phyloP scores from a whole-genome alignment of 768 basidiomycete genomes.

The Agaricus blazei region DNA sequence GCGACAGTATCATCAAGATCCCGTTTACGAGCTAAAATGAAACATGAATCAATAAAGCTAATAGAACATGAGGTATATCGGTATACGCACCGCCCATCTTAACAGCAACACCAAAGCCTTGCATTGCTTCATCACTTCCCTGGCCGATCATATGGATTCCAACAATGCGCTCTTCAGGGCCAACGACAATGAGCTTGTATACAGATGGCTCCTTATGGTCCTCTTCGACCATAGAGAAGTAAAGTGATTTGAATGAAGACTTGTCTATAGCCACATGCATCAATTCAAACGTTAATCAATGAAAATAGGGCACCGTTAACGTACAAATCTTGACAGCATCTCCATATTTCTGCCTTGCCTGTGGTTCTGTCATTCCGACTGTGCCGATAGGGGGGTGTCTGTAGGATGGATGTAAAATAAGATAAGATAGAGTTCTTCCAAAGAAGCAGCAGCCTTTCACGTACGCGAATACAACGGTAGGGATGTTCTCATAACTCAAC shows the following conservation, averaged over 20 bases:
- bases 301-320: constrained; percentile 21
- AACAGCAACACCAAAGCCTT: constrained; percentile 95
- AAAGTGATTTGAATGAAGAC: constrained; percentile 76
- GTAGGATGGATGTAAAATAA: constrained; percentile 5
- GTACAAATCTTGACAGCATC: constrained; percentile 87
- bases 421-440: neutral
- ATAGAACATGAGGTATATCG: neutral
- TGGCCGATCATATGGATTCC: constrained; percentile 90
- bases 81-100: constrained; percentile 74
- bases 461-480: constrained; percentile 95
- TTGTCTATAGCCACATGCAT: constrained; percentile 46
- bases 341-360: constrained; percentile 86
- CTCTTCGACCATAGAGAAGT: constrained; percentile 88
- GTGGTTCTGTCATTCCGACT: constrained; percentile 89
- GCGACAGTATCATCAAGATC: constrained; percentile 88
- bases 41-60: constrained; percentile 1
- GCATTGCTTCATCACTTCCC: constrained; percentile 91
- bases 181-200: constrained; percentile 86
- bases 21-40: constrained; percentile 55
- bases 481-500: constrained; percentile 83
- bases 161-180: constrained; percentile 92
- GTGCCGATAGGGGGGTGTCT: constrained; percentile 96
- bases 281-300: neutral
- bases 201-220: constrained; percentile 92
- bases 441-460: constrained; percentile 24